phyloP scores from a whole-genome alignment of 306 rosid species.

The Sindora glabra region DNA sequence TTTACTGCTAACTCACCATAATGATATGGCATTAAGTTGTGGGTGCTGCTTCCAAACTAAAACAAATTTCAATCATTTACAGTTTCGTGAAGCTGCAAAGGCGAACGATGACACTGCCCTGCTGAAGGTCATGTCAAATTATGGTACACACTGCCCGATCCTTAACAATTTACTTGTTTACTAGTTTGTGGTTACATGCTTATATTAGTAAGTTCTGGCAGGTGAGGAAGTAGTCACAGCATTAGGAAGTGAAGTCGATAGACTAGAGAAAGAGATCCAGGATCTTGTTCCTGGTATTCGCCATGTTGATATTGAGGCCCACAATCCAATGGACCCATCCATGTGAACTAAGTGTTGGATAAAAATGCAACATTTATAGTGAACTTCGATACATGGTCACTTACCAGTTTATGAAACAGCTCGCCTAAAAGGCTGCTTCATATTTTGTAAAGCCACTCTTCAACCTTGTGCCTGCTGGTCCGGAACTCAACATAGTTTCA shows the following conservation, averaged over 20 bases:
- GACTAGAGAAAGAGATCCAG: conserved; percentile 89
- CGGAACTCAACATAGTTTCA: neutral
- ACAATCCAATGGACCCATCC: conserved; percentile 61
- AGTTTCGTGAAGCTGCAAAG: conserved; percentile 65
- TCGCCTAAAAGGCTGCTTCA: neutral
- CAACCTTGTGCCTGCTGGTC: no score
- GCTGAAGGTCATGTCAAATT: conserved; percentile 68
- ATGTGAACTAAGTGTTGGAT: conserved; percentile 20
- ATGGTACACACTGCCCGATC: conserved; percentile 44
- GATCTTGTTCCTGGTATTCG: conserved; percentile 87
- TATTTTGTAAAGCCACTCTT: neutral
- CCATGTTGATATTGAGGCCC: conserved; percentile 96
- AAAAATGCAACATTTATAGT: neutral
- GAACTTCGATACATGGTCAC: neutral
- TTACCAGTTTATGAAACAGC: neutral
- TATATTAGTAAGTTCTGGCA: conserved; percentile 25
- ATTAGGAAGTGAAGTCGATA: conserved; percentile 95
- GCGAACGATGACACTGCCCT: conserved; percentile 41
- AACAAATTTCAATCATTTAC: conserved; percentile 17
- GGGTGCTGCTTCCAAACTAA: neutral
- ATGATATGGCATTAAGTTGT: no score
- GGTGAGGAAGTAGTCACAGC: conserved; percentile 99
- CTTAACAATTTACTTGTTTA: neutral
- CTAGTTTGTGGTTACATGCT: conserved; percentile 12
- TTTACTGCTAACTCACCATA: no score